A percentile compares a stretch with the other conserved stretches of the same genome.
These are phyloP conservation scores for Fusarium keratoplasticum DNA, from an alignment of 2,329 filamentous ascomycete genomes.

Conservation along the genomic window DNA sequence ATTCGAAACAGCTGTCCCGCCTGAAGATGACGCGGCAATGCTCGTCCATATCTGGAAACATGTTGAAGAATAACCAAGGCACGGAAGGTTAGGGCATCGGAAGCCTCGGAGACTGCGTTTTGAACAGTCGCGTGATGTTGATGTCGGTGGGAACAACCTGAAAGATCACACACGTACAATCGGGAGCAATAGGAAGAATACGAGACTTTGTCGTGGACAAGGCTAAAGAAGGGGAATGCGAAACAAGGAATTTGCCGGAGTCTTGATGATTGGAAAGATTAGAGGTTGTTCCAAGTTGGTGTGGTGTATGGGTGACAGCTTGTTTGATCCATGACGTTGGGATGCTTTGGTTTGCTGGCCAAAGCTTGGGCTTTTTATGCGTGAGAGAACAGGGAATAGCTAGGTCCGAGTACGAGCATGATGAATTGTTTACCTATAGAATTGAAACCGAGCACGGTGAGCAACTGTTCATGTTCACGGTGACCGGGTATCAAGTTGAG, in stretches of 20 bases:
- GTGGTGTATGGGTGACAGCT: not conserved
- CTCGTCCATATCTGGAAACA: not conserved
- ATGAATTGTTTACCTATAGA: not conserved
- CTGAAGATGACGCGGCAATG: not conserved
- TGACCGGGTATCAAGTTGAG: not conserved
- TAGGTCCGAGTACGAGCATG: not conserved
- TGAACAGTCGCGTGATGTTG: conserved; percentile 20
- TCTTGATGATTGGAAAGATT: conserved; percentile 23
- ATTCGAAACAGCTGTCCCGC: not conserved
- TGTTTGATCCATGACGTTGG: conserved; percentile 16
- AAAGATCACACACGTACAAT: not conserved
- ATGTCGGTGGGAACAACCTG: not conserved
- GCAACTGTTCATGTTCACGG: not conserved
- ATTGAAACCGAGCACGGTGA: not conserved
- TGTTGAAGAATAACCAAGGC: not conserved
- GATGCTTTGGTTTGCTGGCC: not conserved
- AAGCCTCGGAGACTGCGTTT: not conserved
- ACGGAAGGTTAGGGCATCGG: not conserved
- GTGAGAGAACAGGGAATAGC: not conserved
- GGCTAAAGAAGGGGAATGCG: not conserved
- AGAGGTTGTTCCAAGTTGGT: conserved; percentile 9
- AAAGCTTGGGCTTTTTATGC: not conserved
- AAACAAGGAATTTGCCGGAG: conserved; percentile 11
- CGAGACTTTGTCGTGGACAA: not conserved
- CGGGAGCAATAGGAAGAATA: not conserved